Percentiles rank a stretch among this genome's conserved stretches.
phyloP scores from a whole-genome alignment of 257 asterid genomes.

The Sherardia arvensis region DNA sequence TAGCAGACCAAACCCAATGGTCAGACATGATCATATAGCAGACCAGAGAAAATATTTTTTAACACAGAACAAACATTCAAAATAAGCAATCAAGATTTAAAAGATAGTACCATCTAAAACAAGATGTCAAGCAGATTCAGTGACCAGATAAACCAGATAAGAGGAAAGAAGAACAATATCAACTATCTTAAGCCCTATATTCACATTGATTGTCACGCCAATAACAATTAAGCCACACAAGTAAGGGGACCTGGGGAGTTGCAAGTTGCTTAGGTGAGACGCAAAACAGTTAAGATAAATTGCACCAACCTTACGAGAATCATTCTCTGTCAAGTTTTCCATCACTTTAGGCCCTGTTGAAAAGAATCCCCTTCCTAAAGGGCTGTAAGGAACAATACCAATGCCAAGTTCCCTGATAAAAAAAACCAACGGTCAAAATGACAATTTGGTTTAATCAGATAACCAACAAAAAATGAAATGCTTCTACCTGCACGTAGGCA shows the following conservation, averaged over 20 bases:
- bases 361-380: slow-evolving; percentile 33
- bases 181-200: not conserved
- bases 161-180: not conserved
- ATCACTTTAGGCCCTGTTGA: slow-evolving; percentile 18
- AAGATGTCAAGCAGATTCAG: not conserved
- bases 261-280: not conserved
- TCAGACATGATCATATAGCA: not conserved
- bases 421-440: not conserved
- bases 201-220: not conserved
- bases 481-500: slow-evolving; percentile 40
- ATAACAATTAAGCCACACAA: not conserved
- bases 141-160: not conserved
- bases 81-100: not conserved
- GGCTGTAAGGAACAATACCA: slow-evolving; percentile 34
- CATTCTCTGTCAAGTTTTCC: slow-evolving; percentile 23
- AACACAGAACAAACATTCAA: not conserved
- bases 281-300: not conserved
- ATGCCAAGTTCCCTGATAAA: slow-evolving; percentile 32
- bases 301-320: slow-evolving; percentile 26
- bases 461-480: not conserved
- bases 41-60: not conserved
- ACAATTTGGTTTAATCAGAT: not conserved
- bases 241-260: not conserved
- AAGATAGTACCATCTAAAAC: not conserved
- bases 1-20: not conserved